A percentile compares a stretch with the other conserved stretches of the same genome.
Evolutionary conservation across 192 early-diverging fungal species (phyloP).

Genomic region (Coemansia sp.): DNA sequence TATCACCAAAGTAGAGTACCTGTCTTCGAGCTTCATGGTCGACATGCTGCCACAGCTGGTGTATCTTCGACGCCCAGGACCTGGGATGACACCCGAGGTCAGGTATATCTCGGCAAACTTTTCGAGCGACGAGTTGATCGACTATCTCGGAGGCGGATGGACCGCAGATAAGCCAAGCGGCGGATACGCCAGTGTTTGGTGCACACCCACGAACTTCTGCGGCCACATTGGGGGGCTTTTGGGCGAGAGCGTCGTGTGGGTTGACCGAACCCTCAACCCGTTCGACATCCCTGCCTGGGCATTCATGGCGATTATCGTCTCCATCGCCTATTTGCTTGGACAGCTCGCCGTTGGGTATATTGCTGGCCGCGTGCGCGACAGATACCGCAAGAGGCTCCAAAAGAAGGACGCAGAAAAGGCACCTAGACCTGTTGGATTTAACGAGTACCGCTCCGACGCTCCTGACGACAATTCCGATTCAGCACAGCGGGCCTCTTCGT

Average conservation of each 20-base stretch:
- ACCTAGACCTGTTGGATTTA: conserved; percentile 20
- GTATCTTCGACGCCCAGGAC: conserved; percentile 28
- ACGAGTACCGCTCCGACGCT: conserved; percentile 41
- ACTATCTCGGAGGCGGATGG: conserved; percentile 46
- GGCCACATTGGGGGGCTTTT: conserved; percentile 49
- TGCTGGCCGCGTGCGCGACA: conserved; percentile 18
- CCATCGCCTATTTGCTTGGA: conserved; percentile 42
- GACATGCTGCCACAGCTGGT: conserved; percentile 44
- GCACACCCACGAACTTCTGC: conserved; percentile 50
- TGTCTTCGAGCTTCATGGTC: conserved; percentile 53
- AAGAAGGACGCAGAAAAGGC: conserved; percentile 8
- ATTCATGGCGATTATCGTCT: conserved; percentile 45
- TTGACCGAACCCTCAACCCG: conserved; percentile 36
- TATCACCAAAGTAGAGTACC: conserved; percentile 43
- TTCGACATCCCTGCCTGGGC: conserved; percentile 51
- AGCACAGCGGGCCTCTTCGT: conserved; percentile 3
- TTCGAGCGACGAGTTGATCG: conserved; percentile 26
- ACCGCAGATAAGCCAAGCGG: conserved; percentile 28
- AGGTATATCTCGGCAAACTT: conserved; percentile 44
- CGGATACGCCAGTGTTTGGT: conserved; percentile 45
- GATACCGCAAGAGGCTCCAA: conserved; percentile 28
- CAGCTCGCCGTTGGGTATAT: conserved; percentile 30
- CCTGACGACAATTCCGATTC: conserved; percentile 4
- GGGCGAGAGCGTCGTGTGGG: conserved; percentile 33
- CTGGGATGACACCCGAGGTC: conserved; percentile 33